phyloP scores from a whole-genome alignment of 805 yeast species.

The Candida qinlingensis region DNA sequence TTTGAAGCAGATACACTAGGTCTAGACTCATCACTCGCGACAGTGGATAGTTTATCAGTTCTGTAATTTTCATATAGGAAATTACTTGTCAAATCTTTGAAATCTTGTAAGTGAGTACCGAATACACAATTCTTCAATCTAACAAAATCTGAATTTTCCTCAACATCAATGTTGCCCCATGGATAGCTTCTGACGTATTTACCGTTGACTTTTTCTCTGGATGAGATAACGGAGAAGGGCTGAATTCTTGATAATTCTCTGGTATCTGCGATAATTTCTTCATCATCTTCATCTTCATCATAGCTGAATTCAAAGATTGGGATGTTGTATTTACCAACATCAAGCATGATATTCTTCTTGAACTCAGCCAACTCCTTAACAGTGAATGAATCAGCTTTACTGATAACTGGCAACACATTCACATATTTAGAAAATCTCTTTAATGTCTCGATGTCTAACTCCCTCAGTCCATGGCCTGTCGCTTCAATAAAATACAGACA shows the following conservation, averaged over 20 bases:
- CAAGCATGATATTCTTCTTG: constrained; percentile 54
- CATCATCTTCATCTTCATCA: constrained; percentile 70
- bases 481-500: constrained; percentile 70
- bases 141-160: constrained; percentile 46
- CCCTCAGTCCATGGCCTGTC: constrained; percentile 73
- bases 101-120: constrained; percentile 79
- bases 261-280: constrained; percentile 65
- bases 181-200: constrained; percentile 66
- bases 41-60: constrained; percentile 65
- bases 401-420: constrained; percentile 66
- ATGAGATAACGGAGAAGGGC: constrained; percentile 70
- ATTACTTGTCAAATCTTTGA: constrained; percentile 76
- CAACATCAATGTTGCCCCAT: constrained; percentile 62
- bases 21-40: constrained; percentile 29
- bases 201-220: constrained; percentile 51
- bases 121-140: constrained; percentile 62
- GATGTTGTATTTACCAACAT: constrained; percentile 62
- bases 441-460: constrained; percentile 68
- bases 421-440: constrained; percentile 65
- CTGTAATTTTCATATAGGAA: constrained; percentile 73
- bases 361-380: constrained; percentile 50
- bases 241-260: constrained; percentile 55
- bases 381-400: constrained; percentile 70
- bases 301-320: constrained; percentile 69
- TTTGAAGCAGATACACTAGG: constrained; percentile 19